Evolutionary conservation across 1,284 basidiomycete species (phyloP).

Genomic region (Taiwanofungus camphoratus): DNA sequence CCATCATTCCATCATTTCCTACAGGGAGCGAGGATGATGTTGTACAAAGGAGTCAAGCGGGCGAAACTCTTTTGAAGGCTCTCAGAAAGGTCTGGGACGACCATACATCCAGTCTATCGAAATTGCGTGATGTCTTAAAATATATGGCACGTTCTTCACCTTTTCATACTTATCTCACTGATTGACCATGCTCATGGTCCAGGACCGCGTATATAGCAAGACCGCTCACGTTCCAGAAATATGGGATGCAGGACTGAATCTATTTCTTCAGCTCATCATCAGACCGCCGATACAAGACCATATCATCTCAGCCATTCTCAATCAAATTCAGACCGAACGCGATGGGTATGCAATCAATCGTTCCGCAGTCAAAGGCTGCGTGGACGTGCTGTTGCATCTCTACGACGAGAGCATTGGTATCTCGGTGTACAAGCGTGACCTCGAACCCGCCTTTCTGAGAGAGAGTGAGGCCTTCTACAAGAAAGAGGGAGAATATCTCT

Average conservation of each 20-base stretch:
- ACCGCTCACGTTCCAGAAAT: constrained; percentile 71
- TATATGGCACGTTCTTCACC: constrained; percentile 77
- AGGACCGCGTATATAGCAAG: constrained; percentile 88
- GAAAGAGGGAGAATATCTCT: constrained; percentile 66
- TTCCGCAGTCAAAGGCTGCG: constrained; percentile 85
- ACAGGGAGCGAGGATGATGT: constrained; percentile 48
- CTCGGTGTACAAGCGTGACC: constrained; percentile 79
- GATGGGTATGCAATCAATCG: constrained; percentile 90
- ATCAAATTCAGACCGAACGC: constrained; percentile 87
- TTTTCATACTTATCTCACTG: background rate
- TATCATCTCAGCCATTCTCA: constrained; percentile 77
- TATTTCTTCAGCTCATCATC: constrained; percentile 87
- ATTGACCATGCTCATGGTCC: constrained; percentile 12
- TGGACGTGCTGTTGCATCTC: constrained; percentile 81
- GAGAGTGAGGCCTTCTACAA: constrained; percentile 82
- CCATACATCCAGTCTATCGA: constrained; percentile 86
- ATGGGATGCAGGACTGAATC: constrained; percentile 76
- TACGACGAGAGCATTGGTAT: constrained; percentile 42
- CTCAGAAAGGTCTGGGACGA: constrained; percentile 91
- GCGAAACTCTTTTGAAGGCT: constrained; percentile 82
- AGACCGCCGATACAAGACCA: constrained; percentile 80
- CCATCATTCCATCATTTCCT: constrained; percentile 84
- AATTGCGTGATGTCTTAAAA: constrained; percentile 86
- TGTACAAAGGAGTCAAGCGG: constrained; percentile 66
- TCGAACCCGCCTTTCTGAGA: constrained; percentile 80